Conservation (phyloP, 495 filamentous ascomycete species). For the Aspergillus ostianus region DNA sequence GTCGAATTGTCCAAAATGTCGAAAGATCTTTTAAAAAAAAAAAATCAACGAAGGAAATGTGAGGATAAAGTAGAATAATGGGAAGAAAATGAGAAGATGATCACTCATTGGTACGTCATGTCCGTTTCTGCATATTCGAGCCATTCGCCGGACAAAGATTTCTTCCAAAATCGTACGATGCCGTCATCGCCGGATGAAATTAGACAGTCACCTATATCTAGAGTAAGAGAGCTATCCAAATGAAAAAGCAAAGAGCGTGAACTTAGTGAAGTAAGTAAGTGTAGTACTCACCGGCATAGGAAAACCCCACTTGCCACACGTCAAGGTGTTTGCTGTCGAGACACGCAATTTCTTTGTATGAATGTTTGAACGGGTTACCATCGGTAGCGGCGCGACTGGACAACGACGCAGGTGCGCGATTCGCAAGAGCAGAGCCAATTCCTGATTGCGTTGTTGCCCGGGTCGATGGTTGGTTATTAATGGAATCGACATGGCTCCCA, state of each 20-base stretch:
- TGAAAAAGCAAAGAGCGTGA: too few relatives aligned
- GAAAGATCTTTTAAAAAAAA: not conserved
- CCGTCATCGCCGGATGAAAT: constrained; percentile 52
- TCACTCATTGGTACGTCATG: constrained; percentile 34
- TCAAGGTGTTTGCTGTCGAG: constrained; percentile 50
- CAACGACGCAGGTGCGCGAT: constrained; percentile 30
- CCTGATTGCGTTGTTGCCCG: constrained; percentile 48
- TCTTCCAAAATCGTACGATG: constrained; percentile 51
- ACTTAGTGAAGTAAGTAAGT: not conserved
- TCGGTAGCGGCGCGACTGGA: constrained; percentile 33
- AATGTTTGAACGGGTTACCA: constrained; percentile 44
- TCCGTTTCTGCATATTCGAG: constrained; percentile 52
- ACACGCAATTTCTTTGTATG: constrained; percentile 45
- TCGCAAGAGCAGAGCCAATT: constrained; percentile 51
- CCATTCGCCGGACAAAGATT: constrained; percentile 46
- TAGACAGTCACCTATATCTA: constrained; percentile 42
- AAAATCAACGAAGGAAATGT: not conserved
- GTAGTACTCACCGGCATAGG: constrained; percentile 40
- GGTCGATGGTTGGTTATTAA: constrained; percentile 22
- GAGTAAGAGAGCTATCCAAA: not conserved
- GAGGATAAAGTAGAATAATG: not conserved
- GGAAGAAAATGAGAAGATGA: not conserved
- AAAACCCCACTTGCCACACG: constrained; percentile 51
- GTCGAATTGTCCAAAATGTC: not conserved
- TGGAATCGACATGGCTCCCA: constrained; percentile 29